These are phyloP conservation scores for Sporothrix pallida DNA, from an alignment of 2,329 filamentous ascomycete species.

Conservation along the genomic window DNA sequence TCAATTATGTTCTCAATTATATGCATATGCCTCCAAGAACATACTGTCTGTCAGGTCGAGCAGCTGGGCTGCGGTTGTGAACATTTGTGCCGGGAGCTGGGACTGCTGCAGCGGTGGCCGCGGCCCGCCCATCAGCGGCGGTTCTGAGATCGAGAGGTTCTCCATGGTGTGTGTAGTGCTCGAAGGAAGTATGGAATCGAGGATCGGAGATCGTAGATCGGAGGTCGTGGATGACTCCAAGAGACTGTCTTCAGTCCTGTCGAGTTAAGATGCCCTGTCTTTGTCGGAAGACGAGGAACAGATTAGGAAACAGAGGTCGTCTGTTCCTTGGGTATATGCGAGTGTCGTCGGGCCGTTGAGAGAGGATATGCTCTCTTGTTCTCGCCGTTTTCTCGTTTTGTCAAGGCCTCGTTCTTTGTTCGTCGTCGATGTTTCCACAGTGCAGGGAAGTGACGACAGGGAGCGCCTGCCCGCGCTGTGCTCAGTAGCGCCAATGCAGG, in stretches of 20 bases:
- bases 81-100: constrained; percentile 92
- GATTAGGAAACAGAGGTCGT: neutral
- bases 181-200: too few species aligned
- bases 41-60: constrained; percentile 97
- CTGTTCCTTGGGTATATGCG: neutral
- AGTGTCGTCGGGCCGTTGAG: neutral
- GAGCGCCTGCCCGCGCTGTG: constrained; percentile 7
- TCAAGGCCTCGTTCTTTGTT: neutral
- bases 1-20: neutral
- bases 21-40: constrained; percentile 43
- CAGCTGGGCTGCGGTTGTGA: constrained; percentile 94
- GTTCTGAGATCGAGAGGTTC: constrained; percentile 44
- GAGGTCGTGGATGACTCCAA: neutral
- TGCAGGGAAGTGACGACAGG: constrained; percentile 27
- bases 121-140: constrained; percentile 42
- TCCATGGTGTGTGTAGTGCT: constrained; percentile 40
- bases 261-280: too few species aligned
- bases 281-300: too few species aligned
- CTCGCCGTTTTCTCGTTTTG: neutral
- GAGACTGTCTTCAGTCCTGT: neutral
- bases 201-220: neutral
- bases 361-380: neutral
- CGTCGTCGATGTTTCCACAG: neutral
- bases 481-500: constrained; percentile 18
- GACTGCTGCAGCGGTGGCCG: constrained; percentile 55